Percentiles rank a stretch among this genome's conserved stretches.
phyloP scores from a whole-genome alignment of 2,329 filamentous ascomycete species.

The Paecilomyces niveus region DNA sequence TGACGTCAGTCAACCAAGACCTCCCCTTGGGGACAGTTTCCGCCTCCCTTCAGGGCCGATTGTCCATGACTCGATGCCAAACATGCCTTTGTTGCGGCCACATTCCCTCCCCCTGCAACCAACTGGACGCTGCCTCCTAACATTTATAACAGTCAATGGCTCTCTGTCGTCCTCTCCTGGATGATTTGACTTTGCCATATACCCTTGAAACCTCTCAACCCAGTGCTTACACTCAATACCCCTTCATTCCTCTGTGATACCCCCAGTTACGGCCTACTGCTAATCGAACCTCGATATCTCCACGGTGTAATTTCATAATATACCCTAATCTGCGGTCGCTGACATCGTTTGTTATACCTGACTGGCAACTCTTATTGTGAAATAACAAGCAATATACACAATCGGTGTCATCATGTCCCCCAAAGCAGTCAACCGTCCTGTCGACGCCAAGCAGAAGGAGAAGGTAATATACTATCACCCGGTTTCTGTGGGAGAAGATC shows the following conservation, averaged over 20 bases:
- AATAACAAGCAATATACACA: background rate
- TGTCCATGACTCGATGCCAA: background rate
- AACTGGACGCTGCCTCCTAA: background rate
- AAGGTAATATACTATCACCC: slow-evolving; percentile 33
- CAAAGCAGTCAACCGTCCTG: slow-evolving; percentile 61
- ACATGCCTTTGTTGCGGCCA: background rate
- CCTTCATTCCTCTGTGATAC: slow-evolving; percentile 6
- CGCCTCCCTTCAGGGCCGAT: background rate
- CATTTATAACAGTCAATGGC: background rate
- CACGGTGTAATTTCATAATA: background rate
- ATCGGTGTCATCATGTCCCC: slow-evolving; percentile 20
- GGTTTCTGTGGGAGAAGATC: too few species aligned
- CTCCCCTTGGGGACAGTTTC: too few species aligned
- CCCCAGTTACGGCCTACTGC: background rate
- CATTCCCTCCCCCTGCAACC: background rate
- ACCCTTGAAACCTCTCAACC: background rate
- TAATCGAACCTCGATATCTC: background rate
- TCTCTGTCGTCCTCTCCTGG: background rate
- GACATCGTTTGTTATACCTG: background rate
- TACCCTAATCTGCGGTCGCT: background rate
- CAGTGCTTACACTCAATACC: background rate
- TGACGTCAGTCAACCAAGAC: slow-evolving; percentile 7
- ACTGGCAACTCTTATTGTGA: background rate
- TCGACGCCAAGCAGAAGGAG: slow-evolving; percentile 69
- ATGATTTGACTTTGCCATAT: background rate